These are phyloP conservation scores for Musa itinerans DNA, from an alignment of 176 grass and related monocot species.

Conservation along the genomic window DNA sequence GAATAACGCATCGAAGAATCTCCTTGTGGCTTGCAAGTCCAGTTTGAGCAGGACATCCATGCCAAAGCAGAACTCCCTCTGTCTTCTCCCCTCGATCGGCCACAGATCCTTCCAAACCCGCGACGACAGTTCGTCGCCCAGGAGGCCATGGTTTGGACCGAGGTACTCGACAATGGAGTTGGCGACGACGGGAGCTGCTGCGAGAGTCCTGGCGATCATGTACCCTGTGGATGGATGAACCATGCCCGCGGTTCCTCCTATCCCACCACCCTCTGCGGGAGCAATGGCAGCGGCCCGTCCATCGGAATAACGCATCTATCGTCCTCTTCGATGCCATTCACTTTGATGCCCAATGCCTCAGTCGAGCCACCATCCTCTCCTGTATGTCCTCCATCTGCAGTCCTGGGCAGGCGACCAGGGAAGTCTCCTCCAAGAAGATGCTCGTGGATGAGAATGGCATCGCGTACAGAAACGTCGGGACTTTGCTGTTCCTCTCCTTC, in stretches of 20 bases:
- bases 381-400: constrained; percentile 91
- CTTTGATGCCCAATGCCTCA: constrained; percentile 62
- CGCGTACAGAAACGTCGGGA: constrained; percentile 87
- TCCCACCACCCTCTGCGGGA: constrained; percentile 64
- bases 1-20: constrained; percentile 89
- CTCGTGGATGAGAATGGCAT: constrained; percentile 82
- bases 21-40: constrained; percentile 64
- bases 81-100: constrained; percentile 55
- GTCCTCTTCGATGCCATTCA: constrained; percentile 79
- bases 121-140: constrained; percentile 39
- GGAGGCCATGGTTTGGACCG: constrained; percentile 22
- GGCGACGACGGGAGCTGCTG: constrained; percentile 67
- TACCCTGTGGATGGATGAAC: constrained; percentile 89
- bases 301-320: constrained; percentile 86
- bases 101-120: constrained; percentile 87
- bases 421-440: constrained; percentile 96
- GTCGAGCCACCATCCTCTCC: constrained; percentile 77
- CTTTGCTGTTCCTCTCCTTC: constrained; percentile 45
- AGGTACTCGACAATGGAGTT: constrained; percentile 71
- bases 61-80: constrained; percentile 98
- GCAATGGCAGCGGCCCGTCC: constrained; percentile 62
- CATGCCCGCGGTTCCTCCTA: constrained; percentile 61
- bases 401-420: constrained; percentile 69
- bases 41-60: constrained; percentile 98
- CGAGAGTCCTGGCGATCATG: constrained; percentile 91